Percentiles rank a stretch among this genome's conserved stretches.
Conservation (phyloP, 2,329 filamentous ascomycete species). For the Colletotrichum aenigma region DNA sequence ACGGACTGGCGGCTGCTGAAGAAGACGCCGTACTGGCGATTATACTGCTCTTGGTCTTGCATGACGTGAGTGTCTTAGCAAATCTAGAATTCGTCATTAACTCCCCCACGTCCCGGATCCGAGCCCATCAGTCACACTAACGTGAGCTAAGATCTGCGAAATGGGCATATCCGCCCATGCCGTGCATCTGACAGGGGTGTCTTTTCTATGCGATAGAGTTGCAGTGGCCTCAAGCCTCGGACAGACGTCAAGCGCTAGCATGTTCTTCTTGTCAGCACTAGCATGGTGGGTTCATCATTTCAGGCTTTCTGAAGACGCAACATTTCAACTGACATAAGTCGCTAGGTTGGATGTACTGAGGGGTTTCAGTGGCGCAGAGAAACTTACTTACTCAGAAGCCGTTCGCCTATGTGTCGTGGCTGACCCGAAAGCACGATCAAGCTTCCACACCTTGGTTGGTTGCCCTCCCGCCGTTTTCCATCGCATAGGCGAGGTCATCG, state of each 20-base stretch:
- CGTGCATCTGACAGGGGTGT: conserved; percentile 29
- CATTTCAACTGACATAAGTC: not conserved
- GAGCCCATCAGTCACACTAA: not conserved
- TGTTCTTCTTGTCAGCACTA: conserved; percentile 28
- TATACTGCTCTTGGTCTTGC: conserved; percentile 27
- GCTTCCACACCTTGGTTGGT: conserved; percentile 28
- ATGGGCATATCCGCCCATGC: conserved; percentile 29
- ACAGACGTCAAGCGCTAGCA: conserved; percentile 20
- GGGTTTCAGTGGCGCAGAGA: conserved; percentile 33
- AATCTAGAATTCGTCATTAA: not conserved
- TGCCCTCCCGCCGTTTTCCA: conserved; percentile 29
- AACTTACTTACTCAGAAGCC: conserved; percentile 27
- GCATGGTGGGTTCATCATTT: conserved; percentile 23
- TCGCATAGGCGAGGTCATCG: conserved; percentile 26
- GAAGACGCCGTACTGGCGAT: conserved; percentile 28
- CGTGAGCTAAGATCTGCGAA: conserved; percentile 27
- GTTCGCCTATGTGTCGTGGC: conserved; percentile 28
- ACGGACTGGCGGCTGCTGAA: conserved; percentile 13
- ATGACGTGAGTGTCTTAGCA: conserved; percentile 24
- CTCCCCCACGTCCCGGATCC: not conserved
- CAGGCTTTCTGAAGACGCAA: not conserved
- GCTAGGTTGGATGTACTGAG: conserved; percentile 31
- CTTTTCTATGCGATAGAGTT: conserved; percentile 29
- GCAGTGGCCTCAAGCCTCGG: conserved; percentile 13
- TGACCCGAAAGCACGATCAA: conserved; percentile 20